A percentile compares a stretch with the other conserved stretches of the same genome.
Conservation (phyloP, 768 basidiomycete species). For the Strobilomyces dryophilus region DNA sequence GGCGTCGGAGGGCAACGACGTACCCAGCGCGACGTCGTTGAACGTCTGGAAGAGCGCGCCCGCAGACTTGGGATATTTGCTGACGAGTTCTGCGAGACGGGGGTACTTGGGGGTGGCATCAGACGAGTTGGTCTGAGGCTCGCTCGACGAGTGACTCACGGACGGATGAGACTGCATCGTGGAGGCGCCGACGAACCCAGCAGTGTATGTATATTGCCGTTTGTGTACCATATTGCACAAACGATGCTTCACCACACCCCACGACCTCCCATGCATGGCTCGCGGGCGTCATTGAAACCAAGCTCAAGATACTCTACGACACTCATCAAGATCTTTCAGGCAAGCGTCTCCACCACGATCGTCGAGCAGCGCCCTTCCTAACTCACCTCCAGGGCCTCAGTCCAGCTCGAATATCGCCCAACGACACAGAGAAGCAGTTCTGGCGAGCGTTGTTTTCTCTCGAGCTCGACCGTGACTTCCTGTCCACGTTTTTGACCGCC, state of each 20-base stretch:
- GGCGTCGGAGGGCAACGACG: conserved; percentile 3
- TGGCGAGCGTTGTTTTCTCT: conserved; percentile 52
- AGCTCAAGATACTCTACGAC: conserved; percentile 46
- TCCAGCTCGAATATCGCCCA: conserved; percentile 42
- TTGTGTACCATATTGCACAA: too few species aligned
- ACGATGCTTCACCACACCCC: neutral
- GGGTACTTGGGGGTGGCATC: conserved; percentile 35
- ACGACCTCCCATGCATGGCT: conserved; percentile 13
- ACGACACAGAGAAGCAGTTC: conserved; percentile 42
- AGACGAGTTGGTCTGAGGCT: conserved; percentile 1
- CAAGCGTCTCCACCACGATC: conserved; percentile 3
- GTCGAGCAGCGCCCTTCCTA: neutral
- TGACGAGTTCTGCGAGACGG: conserved; percentile 42
- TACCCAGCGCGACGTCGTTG: conserved; percentile 68
- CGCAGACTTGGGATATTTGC: conserved; percentile 60
- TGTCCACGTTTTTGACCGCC: conserved; percentile 37
- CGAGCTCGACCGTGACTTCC: conserved; percentile 46
- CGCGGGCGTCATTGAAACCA: conserved; percentile 20
- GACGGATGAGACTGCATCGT: conserved; percentile 25
- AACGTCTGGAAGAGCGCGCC: conserved; percentile 69
- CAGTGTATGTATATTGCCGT: neutral
- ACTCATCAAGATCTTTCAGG: conserved; percentile 49
- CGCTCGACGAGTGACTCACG: conserved; percentile 9
- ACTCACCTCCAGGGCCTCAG: conserved; percentile 36
- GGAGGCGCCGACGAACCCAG: neutral